These are phyloP conservation scores for Typha latifolia DNA, from an alignment of 176 grass and related monocot species.

Conservation along the genomic window DNA sequence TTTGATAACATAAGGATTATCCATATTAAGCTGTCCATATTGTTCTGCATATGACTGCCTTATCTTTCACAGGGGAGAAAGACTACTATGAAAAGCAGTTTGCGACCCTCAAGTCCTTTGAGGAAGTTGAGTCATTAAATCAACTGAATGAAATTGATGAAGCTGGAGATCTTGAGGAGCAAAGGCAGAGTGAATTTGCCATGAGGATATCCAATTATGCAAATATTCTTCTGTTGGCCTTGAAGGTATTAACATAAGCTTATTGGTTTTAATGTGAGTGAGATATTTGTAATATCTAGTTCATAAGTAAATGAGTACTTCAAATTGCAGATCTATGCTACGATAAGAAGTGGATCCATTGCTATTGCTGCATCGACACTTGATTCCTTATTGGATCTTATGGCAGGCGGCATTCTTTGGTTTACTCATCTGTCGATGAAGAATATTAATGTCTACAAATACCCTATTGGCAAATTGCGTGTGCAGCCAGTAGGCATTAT, in stretches of 20 bases:
- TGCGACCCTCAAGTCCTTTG: conserved; percentile 67
- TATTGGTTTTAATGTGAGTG: no score
- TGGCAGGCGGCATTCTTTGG: conserved; percentile 97
- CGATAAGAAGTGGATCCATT: conserved; percentile 86
- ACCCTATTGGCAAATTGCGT: conserved; percentile 86
- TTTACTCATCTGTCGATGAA: conserved; percentile 98
- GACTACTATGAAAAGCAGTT: conserved; percentile 89
- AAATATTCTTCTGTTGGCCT: conserved; percentile 69
- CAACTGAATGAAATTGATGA: conserved; percentile 43
- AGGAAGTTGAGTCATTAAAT: conserved; percentile 60
- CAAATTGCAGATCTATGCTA: conserved; percentile 63
- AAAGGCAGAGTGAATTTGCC: conserved; percentile 77
- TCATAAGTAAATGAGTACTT: no score
- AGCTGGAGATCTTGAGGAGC: conserved; percentile 48
- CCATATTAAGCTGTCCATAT: neutral
- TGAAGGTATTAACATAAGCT: conserved; percentile 40
- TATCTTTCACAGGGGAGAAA: conserved; percentile 43
- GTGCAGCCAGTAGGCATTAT: conserved; percentile 93
- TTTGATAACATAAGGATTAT: no score
- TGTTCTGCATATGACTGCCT: conserved; percentile 8
- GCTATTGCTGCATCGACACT: conserved; percentile 94
- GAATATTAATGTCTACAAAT: conserved; percentile 78
- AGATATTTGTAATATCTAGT: no score
- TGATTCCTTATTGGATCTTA: conserved; percentile 84
- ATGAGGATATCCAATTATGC: conserved; percentile 92